Evolutionary conservation across 2,329 filamentous ascomycete species (phyloP).

Genomic region (Colletotrichum limetticola): DNA sequence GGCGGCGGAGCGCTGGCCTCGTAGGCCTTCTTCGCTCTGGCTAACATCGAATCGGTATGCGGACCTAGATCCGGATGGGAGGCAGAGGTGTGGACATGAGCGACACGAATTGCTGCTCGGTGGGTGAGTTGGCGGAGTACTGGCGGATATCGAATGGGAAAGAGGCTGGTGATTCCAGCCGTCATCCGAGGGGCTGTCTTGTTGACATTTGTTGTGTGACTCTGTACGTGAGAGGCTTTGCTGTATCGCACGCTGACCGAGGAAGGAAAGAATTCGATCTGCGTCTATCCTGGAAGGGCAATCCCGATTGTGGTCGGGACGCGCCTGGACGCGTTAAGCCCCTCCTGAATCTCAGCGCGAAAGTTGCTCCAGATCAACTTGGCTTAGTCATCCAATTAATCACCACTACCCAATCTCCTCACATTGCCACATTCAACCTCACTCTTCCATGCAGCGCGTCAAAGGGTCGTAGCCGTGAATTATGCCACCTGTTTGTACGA

Average conservation of each 20-base stretch:
- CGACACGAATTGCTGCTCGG: slow-evolving; percentile 38
- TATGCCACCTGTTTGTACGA: background rate
- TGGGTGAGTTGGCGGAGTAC: slow-evolving; percentile 41
- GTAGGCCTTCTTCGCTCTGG: slow-evolving; percentile 49
- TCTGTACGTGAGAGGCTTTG: background rate
- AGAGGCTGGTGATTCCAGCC: slow-evolving; percentile 44
- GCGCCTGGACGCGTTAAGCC: background rate
- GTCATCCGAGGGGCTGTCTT: slow-evolving; percentile 47
- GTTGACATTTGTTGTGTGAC: slow-evolving; percentile 10
- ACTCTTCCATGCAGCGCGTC: background rate
- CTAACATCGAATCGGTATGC: slow-evolving; percentile 47
- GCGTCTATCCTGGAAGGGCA: background rate
- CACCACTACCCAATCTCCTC: too few species aligned
- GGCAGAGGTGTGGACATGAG: slow-evolving; percentile 39
- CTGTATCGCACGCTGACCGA: slow-evolving; percentile 3
- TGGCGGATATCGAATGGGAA: slow-evolving; percentile 50
- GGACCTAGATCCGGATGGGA: slow-evolving; percentile 16
- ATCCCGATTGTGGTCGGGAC: background rate
- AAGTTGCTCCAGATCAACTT: background rate
- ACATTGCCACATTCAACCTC: too few species aligned
- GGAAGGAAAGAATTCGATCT: slow-evolving; percentile 7
- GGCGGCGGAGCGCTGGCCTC: slow-evolving; percentile 49
- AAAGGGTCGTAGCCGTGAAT: background rate
- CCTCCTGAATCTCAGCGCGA: background rate
- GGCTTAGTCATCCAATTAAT: background rate